Conservation (phyloP, 495 filamentous ascomycete species). For the Astrothelium subdiscretum region DNA sequence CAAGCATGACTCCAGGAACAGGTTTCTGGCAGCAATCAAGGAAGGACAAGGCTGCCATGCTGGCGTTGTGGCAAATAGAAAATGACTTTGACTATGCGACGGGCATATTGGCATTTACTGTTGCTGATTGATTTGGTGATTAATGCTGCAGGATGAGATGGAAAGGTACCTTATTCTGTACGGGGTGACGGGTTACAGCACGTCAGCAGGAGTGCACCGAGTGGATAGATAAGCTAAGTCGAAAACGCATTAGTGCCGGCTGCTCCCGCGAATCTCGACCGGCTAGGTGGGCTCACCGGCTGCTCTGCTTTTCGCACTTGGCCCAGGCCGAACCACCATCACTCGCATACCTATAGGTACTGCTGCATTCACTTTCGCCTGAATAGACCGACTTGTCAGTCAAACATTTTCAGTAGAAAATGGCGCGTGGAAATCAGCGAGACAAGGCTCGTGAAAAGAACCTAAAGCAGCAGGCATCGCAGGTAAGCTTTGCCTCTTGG, state of each 20-base stretch:
- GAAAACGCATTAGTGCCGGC: not conserved
- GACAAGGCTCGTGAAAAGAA: constrained; percentile 78
- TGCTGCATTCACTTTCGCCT: no score
- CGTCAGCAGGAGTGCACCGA: no score
- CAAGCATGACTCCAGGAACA: not conserved
- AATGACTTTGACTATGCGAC: not conserved
- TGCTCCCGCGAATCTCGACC: not conserved
- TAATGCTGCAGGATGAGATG: not conserved
- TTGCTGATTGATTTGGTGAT: not conserved
- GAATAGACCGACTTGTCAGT: not conserved
- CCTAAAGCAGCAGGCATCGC: constrained; percentile 48
- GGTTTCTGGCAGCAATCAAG: not conserved
- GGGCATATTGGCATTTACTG: not conserved
- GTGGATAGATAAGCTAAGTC: no score
- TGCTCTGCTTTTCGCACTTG: no score
- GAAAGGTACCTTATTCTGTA: no score
- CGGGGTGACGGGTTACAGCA: no score
- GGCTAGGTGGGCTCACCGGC: no score
- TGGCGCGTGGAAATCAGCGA: constrained; percentile 91
- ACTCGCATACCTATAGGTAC: not conserved
- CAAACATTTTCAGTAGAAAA: constrained; percentile 27
- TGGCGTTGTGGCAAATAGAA: not conserved
- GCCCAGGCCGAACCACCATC: not conserved
- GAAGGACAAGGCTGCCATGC: not conserved
- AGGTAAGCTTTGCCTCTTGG: constrained; percentile 34